Conservation (phyloP, 768 basidiomycete species). For the Rhizopogon vinicolor region DNA sequence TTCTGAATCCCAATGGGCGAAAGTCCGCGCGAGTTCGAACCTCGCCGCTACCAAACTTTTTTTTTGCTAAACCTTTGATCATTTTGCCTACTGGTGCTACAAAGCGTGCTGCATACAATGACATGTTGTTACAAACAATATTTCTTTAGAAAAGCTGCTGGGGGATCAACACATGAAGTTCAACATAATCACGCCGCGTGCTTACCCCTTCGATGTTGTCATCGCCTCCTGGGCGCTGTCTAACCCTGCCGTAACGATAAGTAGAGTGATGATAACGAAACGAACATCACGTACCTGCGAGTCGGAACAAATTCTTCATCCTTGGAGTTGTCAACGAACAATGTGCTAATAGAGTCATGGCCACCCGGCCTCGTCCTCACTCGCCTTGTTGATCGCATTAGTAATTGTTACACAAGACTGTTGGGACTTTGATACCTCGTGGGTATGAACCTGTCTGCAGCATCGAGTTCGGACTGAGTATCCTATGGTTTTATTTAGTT, state of each 20-base stretch:
- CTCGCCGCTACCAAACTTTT: constrained; percentile 68
- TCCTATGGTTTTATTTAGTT: neutral
- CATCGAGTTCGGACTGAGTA: neutral
- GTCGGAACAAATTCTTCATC: constrained; percentile 62
- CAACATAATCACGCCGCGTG: constrained; percentile 5
- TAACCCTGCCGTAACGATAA: constrained; percentile 39
- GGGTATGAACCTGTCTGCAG: constrained; percentile 31
- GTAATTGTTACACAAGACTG: neutral
- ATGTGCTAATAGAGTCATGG: constrained; percentile 17
- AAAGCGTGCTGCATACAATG: neutral
- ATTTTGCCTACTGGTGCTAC: neutral
- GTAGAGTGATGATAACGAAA: neutral
- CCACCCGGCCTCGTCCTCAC: constrained; percentile 29
- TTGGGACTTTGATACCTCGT: constrained; percentile 35
- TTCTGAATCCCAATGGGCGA: constrained; percentile 77
- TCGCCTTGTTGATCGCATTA: constrained; percentile 17
- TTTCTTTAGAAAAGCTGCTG: constrained; percentile 23
- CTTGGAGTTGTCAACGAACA: constrained; percentile 42
- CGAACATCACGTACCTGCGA: constrained; percentile 42
- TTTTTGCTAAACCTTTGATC: too few relatives aligned
- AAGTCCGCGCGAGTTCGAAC: constrained; percentile 89
- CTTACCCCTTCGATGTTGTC: constrained; percentile 50
- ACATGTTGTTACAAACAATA: neutral
- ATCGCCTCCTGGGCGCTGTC: constrained; percentile 62
- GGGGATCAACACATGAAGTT: neutral